phyloP scores from a whole-genome alignment of 176 grass and related monocot species.

The Dendrocalamus sinicus region DNA sequence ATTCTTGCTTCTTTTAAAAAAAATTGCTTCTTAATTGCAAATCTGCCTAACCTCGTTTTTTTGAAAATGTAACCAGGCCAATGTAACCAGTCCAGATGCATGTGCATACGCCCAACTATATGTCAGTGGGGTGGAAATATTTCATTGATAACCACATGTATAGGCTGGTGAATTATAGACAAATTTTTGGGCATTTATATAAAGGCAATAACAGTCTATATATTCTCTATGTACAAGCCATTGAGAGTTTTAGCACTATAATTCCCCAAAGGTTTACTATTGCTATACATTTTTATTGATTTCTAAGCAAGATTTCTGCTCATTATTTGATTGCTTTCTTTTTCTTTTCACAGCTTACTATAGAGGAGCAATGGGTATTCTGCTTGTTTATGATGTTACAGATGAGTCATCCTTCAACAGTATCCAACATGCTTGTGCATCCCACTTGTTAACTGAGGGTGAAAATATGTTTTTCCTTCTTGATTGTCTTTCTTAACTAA shows the following conservation, averaged over 20 bases:
- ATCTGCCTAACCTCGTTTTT: background rate
- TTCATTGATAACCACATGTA: background rate
- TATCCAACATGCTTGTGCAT: slow-evolving; percentile 55
- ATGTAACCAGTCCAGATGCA: slow-evolving; percentile 3
- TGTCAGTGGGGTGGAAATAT: background rate
- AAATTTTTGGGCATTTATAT: background rate
- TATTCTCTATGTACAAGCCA: background rate
- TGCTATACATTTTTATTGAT: slow-evolving; percentile 11
- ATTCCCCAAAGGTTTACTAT: background rate
- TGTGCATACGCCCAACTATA: background rate
- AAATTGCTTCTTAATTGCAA: slow-evolving; percentile 2
- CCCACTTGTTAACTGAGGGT: slow-evolving; percentile 21
- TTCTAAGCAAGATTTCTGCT: slow-evolving; percentile 28
- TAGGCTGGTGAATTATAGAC: background rate
- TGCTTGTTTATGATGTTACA: slow-evolving; percentile 92
- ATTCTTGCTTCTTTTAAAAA: background rate
- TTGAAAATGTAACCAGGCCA: background rate
- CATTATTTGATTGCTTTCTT: background rate
- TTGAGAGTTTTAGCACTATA: background rate
- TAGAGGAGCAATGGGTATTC: slow-evolving; percentile 94
- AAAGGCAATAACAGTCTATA: background rate
- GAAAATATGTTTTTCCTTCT: background rate
- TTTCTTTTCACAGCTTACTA: slow-evolving; percentile 74
- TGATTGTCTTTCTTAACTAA: slow-evolving; percentile 43
- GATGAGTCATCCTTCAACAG: slow-evolving; percentile 95